Conservation (phyloP, 495 filamentous ascomycete species). For the Neurospora sp. region DNA sequence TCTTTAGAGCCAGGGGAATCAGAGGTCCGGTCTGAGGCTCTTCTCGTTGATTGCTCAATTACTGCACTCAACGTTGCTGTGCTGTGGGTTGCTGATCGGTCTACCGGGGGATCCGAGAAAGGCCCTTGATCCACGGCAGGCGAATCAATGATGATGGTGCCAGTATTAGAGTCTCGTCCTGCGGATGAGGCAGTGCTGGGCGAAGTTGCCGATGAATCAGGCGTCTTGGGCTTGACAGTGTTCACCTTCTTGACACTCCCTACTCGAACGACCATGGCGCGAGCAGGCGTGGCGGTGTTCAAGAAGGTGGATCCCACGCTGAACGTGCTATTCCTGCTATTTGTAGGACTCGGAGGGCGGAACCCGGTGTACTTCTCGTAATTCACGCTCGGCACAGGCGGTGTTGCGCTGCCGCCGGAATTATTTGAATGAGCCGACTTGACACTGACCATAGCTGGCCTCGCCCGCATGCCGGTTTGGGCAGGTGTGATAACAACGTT, state of each 20-base stretch:
- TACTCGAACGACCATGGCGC: slow-evolving; percentile 45
- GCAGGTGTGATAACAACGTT: slow-evolving; percentile 77
- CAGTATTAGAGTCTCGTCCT: slow-evolving; percentile 24
- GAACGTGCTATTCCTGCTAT: slow-evolving; percentile 41
- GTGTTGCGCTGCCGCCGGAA: slow-evolving; percentile 37
- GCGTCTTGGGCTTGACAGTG: slow-evolving; percentile 6
- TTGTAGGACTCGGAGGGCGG: slow-evolving; percentile 36
- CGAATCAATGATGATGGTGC: slow-evolving; percentile 43
- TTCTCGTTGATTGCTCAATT: slow-evolving; percentile 39
- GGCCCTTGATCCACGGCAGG: slow-evolving; percentile 43
- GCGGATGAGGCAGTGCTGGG: slow-evolving; percentile 14
- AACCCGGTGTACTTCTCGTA: slow-evolving; percentile 39
- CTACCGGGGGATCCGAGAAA: slow-evolving; percentile 42
- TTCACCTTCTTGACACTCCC: slow-evolving; percentile 39
- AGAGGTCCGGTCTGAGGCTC: slow-evolving; percentile 27
- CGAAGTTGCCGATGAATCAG: slow-evolving; percentile 18
- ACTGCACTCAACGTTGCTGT: slow-evolving; percentile 42
- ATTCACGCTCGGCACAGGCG: slow-evolving; percentile 46
- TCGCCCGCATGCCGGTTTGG: slow-evolving; percentile 72
- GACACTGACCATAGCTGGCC: slow-evolving; percentile 84
- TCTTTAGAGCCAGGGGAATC: slow-evolving; percentile 15
- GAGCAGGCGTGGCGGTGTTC: slow-evolving; percentile 45
- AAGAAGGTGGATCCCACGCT: slow-evolving; percentile 57
- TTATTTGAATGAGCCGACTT: slow-evolving; percentile 47
- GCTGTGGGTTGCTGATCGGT: slow-evolving; percentile 20